Percentiles rank a stretch among this genome's conserved stretches.
These are phyloP conservation scores for Talaromyces funiculosus DNA, from an alignment of 2,329 filamentous ascomycete species.

Conservation along the genomic window DNA sequence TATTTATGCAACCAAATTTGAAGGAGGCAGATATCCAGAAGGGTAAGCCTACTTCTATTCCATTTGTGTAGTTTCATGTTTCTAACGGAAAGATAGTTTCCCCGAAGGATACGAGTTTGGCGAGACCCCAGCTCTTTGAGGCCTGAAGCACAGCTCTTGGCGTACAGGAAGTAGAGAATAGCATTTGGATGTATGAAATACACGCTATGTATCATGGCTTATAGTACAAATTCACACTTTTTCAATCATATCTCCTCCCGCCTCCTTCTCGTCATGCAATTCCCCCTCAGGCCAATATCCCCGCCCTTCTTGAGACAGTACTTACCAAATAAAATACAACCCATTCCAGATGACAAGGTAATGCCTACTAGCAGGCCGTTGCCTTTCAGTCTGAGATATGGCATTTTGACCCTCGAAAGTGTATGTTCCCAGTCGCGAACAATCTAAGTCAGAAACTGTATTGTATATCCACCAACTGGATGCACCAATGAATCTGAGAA, in stretches of 20 bases:
- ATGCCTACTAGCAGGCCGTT: constrained; percentile 12
- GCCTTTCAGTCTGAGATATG: constrained; percentile 29
- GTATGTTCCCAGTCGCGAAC: not conserved
- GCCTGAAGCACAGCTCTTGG: not conserved
- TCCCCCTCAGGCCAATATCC: not conserved
- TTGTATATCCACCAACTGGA: not conserved
- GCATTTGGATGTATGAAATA: not conserved
- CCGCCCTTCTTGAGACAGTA: not conserved
- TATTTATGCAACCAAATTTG: not conserved
- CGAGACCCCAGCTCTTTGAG: constrained; percentile 5
- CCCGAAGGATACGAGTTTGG: constrained; percentile 9
- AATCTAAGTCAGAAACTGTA: not conserved
- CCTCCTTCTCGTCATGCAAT: not conserved
- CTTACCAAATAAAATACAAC: not conserved
- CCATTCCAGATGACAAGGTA: not conserved
- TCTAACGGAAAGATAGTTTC: not conserved
- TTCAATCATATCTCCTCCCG: not conserved
- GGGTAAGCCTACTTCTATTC: not conserved
- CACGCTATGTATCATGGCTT: not conserved
- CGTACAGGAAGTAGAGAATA: not conserved
- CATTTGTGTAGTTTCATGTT: not conserved
- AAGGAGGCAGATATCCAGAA: constrained; percentile 8
- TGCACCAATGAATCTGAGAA: not conserved
- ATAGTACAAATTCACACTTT: not conserved
- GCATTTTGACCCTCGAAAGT: constrained; percentile 1